Conservation (phyloP, 1,284 basidiomycete species). For the Golubevia pallescens region DNA sequence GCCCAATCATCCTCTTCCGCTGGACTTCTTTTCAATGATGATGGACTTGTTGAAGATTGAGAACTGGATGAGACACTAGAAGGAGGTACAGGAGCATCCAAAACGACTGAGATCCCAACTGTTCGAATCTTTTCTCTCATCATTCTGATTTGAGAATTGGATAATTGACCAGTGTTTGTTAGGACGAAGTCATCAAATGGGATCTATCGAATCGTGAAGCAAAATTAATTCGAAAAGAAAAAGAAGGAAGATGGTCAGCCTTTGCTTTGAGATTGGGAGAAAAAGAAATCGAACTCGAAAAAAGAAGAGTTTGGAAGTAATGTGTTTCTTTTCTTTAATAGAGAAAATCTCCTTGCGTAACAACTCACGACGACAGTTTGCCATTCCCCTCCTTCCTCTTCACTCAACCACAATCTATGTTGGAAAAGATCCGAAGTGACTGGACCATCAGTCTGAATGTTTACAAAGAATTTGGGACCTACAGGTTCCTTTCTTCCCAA, state of each 20-base stretch:
- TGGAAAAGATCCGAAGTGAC: conserved; percentile 79
- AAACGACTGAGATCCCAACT: conserved; percentile 76
- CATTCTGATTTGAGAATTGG: conserved; percentile 74
- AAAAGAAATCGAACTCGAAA: background rate
- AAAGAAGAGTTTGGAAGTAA: conserved; percentile 6
- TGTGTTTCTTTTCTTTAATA: conserved; percentile 1
- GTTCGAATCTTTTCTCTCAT: conserved; percentile 76
- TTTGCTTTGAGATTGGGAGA: conserved; percentile 3
- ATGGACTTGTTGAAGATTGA: no score
- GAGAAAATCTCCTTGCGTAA: background rate
- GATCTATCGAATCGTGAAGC: conserved; percentile 68
- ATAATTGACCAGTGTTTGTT: conserved; percentile 80
- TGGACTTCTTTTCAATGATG: background rate
- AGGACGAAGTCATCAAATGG: conserved; percentile 81
- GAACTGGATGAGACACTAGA: no score
- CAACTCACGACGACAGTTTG: conserved; percentile 79
- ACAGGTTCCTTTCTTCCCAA: conserved; percentile 26
- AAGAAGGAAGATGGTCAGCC: no score
- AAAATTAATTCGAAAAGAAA: background rate
- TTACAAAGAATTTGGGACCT: conserved; percentile 70
- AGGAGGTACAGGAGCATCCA: background rate
- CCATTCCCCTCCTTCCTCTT: conserved; percentile 75
- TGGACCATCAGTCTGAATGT: conserved; percentile 80
- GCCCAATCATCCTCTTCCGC: conserved; percentile 14
- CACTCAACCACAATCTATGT: conserved; percentile 79